Evolutionary conservation across 257 asterid genomes (phyloP), one percentile per base, ranked within the genome.

Genomic region (Nicotiana tomentosiformis): DNA sequence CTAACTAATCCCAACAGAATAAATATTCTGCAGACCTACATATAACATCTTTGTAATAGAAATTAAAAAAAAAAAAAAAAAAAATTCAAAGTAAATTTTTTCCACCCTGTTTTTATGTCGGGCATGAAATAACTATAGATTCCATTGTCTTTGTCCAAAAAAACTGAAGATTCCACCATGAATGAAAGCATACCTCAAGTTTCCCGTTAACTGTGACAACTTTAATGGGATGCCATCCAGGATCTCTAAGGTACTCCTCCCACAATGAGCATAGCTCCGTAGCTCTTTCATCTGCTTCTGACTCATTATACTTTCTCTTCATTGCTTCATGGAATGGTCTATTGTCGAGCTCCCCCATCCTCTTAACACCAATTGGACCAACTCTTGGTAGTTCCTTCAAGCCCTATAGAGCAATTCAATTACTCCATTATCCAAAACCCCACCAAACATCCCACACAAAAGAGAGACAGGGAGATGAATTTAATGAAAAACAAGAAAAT

Each of bases 171-270:
- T 29, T 51, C 61, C 37, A 76, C 62, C 10, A 60, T 76, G 64
- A 76, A 53, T 51, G 46, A 76, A 15, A 56, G 46, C 87, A 81
- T 91, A 95, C 98, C 98, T 91, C 88, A 81, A 66, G 77, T 80
- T 77, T 91, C 66, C 97, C 98, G 66, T 89, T 66, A 77, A 89
- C 70, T 66, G 26, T 15, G 23, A 88, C 89, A 80, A 94, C 97
- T 83, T 84, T 91, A 35, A 90, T 81, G 80, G 98, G 99, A 87
- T 95, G 99, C 99, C 99, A 95, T 81, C 86, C 96, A 32, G 98
- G 95, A 86, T 95, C 95, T 84, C 94, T 88, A 43, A 95, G 99
- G 91, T 95, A 91, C 85, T 95, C 99, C 87, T 94, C 94, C 98
- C 97, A 95, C 81, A 94, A 81, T 2, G 96, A 91, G 93, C 95